A percentile compares a stretch with the other conserved stretches of the same genome.
Evolutionary conservation across 2,329 filamentous ascomycete genomes (phyloP).

Genomic region (Penicillium olsonii): DNA sequence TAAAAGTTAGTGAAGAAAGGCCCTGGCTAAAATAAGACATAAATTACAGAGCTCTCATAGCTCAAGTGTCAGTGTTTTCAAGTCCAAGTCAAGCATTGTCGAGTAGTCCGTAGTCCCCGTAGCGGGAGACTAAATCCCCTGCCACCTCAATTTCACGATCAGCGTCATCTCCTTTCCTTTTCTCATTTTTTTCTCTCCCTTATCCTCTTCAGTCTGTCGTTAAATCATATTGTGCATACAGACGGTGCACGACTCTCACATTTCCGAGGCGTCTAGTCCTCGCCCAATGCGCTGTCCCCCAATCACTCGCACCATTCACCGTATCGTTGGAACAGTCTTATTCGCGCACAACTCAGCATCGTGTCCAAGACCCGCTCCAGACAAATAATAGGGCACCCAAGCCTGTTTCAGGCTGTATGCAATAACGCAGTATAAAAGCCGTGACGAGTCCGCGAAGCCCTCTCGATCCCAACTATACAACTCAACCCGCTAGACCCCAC

Average conservation of each 20-base stretch:
- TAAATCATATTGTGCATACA: constrained; percentile 6
- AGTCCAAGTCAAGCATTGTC: neutral
- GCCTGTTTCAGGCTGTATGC: constrained; percentile 9
- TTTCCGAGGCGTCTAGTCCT: constrained; percentile 6
- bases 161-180: constrained; percentile 13
- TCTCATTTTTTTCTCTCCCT: neutral
- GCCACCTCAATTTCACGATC: constrained; percentile 30
- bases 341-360: neutral
- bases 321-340: neutral
- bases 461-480: too few species aligned
- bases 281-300: constrained; percentile 29
- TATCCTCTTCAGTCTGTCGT: neutral
- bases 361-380: neutral
- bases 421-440: constrained; percentile 2
- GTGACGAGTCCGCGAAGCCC: too few species aligned
- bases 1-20: neutral
- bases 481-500: constrained; percentile 1
- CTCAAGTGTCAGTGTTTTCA: too few species aligned
- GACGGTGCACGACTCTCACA: constrained; percentile 2
- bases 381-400: constrained; percentile 4
- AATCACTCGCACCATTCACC: constrained; percentile 10
- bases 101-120: neutral
- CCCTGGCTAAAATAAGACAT: neutral
- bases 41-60: neutral
- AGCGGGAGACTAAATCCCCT: constrained; percentile 22